These are phyloP conservation scores for Kwoniella europaea DNA, from an alignment of 768 basidiomycete species.

Conservation along the genomic window DNA sequence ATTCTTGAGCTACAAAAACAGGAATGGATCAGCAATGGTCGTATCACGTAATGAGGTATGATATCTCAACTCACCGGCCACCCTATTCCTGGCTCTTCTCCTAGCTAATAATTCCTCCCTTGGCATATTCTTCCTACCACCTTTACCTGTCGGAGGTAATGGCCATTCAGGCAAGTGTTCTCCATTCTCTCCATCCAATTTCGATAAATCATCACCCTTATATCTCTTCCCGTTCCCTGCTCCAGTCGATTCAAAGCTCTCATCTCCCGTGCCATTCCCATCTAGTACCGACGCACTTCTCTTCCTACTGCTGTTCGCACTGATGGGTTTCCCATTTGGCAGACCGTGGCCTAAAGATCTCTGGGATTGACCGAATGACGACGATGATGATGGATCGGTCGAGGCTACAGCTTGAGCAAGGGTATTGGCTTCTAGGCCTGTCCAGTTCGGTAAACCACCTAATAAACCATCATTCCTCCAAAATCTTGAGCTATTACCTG, in stretches of 20 bases:
- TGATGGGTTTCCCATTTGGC: slow-evolving; percentile 9
- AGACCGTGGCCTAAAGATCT: slow-evolving; percentile 19
- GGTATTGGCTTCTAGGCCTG: slow-evolving; percentile 17
- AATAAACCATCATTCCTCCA: slow-evolving; percentile 19
- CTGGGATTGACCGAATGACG: background rate
- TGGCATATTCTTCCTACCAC: slow-evolving; percentile 38
- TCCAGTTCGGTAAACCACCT: slow-evolving; percentile 7
- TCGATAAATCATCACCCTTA: background rate
- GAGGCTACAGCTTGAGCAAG: slow-evolving; percentile 22
- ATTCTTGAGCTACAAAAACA: slow-evolving; percentile 26
- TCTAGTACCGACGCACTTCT: slow-evolving; percentile 15
- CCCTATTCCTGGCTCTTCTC: slow-evolving; percentile 35
- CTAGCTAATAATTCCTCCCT: slow-evolving; percentile 39
- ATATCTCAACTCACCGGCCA: slow-evolving; percentile 30
- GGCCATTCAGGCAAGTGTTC: slow-evolving; percentile 32
- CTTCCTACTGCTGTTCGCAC: slow-evolving; percentile 1
- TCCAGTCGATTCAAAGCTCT: slow-evolving; percentile 12
- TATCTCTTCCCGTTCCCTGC: slow-evolving; percentile 7
- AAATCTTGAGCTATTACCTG: slow-evolving; percentile 2
- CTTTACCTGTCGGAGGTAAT: slow-evolving; percentile 29
- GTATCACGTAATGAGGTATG: background rate
- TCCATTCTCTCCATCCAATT: background rate
- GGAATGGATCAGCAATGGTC: background rate
- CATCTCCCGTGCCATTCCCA: slow-evolving; percentile 8
- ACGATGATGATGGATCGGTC: slow-evolving; percentile 7